These are phyloP conservation scores for Haberlea rhodopensis DNA, from an alignment of 257 asterid species.

Conservation along the genomic window DNA sequence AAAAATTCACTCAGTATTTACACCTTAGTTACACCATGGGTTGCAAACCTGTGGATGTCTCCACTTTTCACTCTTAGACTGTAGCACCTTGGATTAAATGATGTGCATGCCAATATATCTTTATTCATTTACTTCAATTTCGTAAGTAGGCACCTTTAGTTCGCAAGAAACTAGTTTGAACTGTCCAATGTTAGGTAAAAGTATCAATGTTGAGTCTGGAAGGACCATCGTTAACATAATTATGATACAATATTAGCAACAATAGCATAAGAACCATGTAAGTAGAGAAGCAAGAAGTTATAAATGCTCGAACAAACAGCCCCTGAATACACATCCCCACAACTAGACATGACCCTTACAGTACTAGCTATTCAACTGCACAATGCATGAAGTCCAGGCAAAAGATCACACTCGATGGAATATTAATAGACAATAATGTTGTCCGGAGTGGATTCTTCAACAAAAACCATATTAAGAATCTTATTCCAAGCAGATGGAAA, in stretches of 20 bases:
- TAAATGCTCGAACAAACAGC: not conserved
- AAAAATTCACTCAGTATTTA: not conserved
- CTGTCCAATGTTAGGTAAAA: not conserved
- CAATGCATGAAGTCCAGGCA: not conserved
- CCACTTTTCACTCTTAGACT: not conserved
- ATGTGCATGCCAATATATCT: not conserved
- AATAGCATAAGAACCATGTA: not conserved
- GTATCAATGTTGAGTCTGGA: not conserved
- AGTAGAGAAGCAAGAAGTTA: not conserved
- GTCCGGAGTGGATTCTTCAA: not conserved
- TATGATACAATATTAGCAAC: not conserved
- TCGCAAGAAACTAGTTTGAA: too few relatives aligned
- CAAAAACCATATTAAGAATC: conserved; percentile 7
- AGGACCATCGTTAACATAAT: not conserved
- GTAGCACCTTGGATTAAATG: not conserved
- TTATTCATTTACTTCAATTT: not conserved
- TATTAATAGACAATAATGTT: not conserved
- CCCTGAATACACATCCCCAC: not conserved
- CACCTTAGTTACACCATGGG: not conserved
- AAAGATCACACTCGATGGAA: not conserved
- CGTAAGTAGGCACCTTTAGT: not conserved
- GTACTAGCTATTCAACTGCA: not conserved
- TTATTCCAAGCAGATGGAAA: not conserved
- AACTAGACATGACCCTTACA: too few relatives aligned
- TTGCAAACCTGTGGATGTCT: not conserved